phyloP scores from a whole-genome alignment of 108 stramenopile species.

The Nannochloropsis granulata region DNA sequence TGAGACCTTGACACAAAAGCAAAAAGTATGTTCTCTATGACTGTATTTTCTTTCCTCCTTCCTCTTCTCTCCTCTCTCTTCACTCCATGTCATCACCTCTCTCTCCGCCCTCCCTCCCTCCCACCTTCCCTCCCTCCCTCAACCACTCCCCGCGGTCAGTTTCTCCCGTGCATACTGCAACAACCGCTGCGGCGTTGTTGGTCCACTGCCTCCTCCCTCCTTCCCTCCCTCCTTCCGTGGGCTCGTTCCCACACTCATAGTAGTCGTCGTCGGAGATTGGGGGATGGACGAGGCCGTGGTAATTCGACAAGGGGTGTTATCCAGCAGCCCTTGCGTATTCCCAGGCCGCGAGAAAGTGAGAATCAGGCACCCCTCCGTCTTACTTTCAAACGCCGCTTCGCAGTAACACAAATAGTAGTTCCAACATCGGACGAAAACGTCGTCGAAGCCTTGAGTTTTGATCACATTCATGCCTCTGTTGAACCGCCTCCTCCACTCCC shows the following conservation, averaged over 20 bases:
- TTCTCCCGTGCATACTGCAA: neutral
- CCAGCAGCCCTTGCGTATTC: neutral
- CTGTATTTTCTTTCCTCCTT: no score
- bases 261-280: neutral
- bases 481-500: constrained; percentile 80
- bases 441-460: constrained; percentile 70
- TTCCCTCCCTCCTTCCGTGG: neutral
- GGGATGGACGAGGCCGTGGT: neutral
- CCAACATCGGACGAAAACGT: constrained; percentile 78
- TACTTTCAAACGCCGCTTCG: constrained; percentile 68
- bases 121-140: no score
- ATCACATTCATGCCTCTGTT: constrained; percentile 30
- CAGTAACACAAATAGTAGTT: constrained; percentile 91
- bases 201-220: neutral
- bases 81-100: no score
- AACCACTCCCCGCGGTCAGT: neutral
- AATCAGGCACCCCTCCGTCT: constrained; percentile 27
- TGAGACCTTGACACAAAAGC: no score
- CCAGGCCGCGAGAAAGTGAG: constrained; percentile 35
- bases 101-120: no score
- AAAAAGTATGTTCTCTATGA: no score
- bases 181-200: neutral
- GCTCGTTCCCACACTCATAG: neutral
- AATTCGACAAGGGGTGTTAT: neutral
- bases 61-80: no score